These are phyloP conservation scores for Colletotrichum melonis DNA, from an alignment of 2,329 filamentous ascomycete species.

Conservation along the genomic window DNA sequence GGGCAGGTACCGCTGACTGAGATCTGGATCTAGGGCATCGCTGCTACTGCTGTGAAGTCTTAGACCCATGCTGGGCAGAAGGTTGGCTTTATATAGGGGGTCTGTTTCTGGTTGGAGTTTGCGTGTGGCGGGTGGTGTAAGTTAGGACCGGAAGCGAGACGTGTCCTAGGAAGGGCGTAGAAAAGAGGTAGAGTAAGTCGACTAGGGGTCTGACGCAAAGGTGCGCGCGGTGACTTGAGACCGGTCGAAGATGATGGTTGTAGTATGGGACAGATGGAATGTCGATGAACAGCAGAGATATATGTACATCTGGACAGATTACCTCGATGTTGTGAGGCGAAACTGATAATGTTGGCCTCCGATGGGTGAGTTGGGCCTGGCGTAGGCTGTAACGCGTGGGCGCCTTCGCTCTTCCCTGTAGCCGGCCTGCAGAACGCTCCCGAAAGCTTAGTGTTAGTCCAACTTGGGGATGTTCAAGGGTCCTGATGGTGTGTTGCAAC, in stretches of 20 bases:
- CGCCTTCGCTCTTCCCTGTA: constrained; percentile 3
- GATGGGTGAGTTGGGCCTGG: background rate
- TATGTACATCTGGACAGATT: constrained; percentile 6
- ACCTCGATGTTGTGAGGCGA: constrained; percentile 8
- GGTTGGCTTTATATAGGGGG: background rate
- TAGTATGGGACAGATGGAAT: background rate
- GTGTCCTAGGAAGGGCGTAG: constrained; percentile 7
- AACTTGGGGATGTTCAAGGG: background rate
- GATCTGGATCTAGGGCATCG: constrained; percentile 20
- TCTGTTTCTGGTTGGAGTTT: background rate
- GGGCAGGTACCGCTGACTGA: constrained; percentile 16
- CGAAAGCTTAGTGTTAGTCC: background rate
- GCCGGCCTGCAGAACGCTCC: constrained; percentile 5
- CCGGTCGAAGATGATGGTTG: background rate
- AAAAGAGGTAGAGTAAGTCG: background rate
- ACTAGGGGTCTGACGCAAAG: constrained; percentile 3
- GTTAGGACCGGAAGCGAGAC: background rate
- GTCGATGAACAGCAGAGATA: constrained; percentile 11
- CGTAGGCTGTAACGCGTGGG: constrained; percentile 11
- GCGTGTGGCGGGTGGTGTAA: background rate
- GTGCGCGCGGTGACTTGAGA: background rate
- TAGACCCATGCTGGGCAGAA: constrained; percentile 16
- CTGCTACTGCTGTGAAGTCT: constrained; percentile 13
- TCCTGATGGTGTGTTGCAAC: constrained; percentile 3
- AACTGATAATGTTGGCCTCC: constrained; percentile 6